phyloP scores from a whole-genome alignment of 805 yeast genomes.

The Saturnispora zaruensis region DNA sequence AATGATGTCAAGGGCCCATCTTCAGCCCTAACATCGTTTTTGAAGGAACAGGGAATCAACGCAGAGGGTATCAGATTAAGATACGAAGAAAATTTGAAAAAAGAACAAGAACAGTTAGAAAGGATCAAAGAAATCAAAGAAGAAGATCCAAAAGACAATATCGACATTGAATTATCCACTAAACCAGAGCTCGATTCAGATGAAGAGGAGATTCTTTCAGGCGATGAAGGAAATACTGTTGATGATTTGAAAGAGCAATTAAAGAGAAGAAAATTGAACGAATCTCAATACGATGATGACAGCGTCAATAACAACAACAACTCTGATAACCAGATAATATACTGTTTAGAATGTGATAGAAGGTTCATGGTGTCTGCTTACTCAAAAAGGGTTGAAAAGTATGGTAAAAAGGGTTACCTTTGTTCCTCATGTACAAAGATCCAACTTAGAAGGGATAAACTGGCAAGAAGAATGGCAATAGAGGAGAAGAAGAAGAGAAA shows the following conservation, averaged over 20 bases:
- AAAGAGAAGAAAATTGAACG: slow-evolving; percentile 12
- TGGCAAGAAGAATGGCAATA: slow-evolving; percentile 43
- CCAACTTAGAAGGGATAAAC: slow-evolving; percentile 34
- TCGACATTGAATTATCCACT: slow-evolving; percentile 3
- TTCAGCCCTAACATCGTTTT: slow-evolving; percentile 83
- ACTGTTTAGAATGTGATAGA: slow-evolving; percentile 55
- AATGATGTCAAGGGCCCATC: slow-evolving; percentile 48
- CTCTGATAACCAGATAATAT: slow-evolving; percentile 23
- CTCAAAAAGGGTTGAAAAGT: slow-evolving; percentile 40
- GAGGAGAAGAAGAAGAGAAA: slow-evolving; percentile 67
- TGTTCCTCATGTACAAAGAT: slow-evolving; percentile 55
- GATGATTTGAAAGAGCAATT: slow-evolving; percentile 31
- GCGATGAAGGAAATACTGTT: slow-evolving; percentile 19
- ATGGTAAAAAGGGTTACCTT: slow-evolving; percentile 50
- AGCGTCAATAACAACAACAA: slow-evolving; percentile 32
- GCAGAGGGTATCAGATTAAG: slow-evolving; percentile 63
- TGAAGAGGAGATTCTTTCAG: slow-evolving; percentile 10
- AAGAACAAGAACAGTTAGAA: slow-evolving; percentile 27
- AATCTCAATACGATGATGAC: slow-evolving; percentile 27
- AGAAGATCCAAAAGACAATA: slow-evolving; percentile 16
- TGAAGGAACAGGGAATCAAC: slow-evolving; percentile 81
- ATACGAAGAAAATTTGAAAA: slow-evolving; percentile 24
- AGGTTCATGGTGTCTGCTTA: slow-evolving; percentile 58
- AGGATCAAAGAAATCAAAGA: neutral
- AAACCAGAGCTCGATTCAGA: slow-evolving; percentile 11